Evolutionary conservation across 306 rosid genomes (phyloP), one percentile per base, ranked within the genome.

Genomic region (Lathyrus oleraceus): DNA sequence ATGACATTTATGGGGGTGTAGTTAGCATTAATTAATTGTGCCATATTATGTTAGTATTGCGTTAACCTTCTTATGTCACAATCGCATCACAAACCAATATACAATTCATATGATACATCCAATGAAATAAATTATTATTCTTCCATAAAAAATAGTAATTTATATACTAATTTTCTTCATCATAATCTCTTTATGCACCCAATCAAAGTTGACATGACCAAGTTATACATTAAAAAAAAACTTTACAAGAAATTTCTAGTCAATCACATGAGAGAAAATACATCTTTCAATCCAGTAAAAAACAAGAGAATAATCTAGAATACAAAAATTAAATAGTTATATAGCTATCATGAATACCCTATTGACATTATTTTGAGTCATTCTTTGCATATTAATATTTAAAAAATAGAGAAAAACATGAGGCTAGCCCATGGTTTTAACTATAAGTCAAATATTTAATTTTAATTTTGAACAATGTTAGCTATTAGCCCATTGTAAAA

Each of bases 381-480:
- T 44, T 64, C 27, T 16, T 35, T 14, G 15, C 15, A 25, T 5
- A 59, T 56, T 6, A 0, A 15, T 0, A 2, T 5, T 30, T 28
- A 10, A 30, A 32, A 4, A 6, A 60, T 63, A 52, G 0, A 4
- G 21, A 67, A 82, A 84, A 84, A 79, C 96, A 79, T 67, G 91
- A 56, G 83, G 91, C 91, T 2, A 65, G 95, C 89, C 83, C 82
- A 70, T 84, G 89, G 95, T 90, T 90, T 87, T 82, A 14, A 21
- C 42, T 67, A 10, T 3, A 53, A 49, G 82, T 82, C 87, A 81
- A 67, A 71, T 20, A 25, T 48, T 48, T 5, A 19, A 27, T 43
- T 28, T 15, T 25, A 5, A 45, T 16, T 49, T 66, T 25, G 15
- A 65, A 28, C 38, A 65, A 23, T 30, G 3, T 4, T 32, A 65